phyloP scores from a whole-genome alignment of 305 asterid genomes.

The Plantago lanceolata region DNA sequence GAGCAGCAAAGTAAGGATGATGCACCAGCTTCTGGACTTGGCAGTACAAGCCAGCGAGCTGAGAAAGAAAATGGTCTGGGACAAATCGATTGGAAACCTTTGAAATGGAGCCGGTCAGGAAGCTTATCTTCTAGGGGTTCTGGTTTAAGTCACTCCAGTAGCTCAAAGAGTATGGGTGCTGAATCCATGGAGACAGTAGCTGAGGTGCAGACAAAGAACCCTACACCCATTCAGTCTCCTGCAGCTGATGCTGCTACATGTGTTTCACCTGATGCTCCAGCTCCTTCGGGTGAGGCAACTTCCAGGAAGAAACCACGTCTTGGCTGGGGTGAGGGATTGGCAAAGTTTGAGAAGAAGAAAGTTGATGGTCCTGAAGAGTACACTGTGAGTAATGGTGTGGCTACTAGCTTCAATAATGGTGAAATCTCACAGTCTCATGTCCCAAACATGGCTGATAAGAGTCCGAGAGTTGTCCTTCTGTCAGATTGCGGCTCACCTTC shows the following conservation, averaged over 20 bases:
- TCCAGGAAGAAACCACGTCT: slow-evolving; percentile 96
- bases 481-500: slow-evolving; percentile 66
- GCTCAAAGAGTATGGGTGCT: slow-evolving; percentile 66
- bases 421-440: slow-evolving; percentile 43
- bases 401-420: slow-evolving; percentile 33
- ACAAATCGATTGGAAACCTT: slow-evolving; percentile 70
- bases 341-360: slow-evolving; percentile 91
- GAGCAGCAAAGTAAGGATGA: slow-evolving; percentile 48
- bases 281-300: slow-evolving; percentile 55
- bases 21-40: slow-evolving; percentile 29
- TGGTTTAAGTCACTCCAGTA: slow-evolving; percentile 64
- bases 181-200: slow-evolving; percentile 51
- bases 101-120: slow-evolving; percentile 79
- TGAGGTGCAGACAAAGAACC: slow-evolving; percentile 49
- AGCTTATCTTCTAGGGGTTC: slow-evolving; percentile 80
- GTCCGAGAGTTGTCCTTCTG: slow-evolving; percentile 50
- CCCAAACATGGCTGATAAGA: slow-evolving; percentile 45
- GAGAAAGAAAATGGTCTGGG: slow-evolving; percentile 58
- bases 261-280: slow-evolving; percentile 42
- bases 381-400: slow-evolving; percentile 36
- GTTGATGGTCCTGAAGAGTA: slow-evolving; percentile 72
- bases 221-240: slow-evolving; percentile 49
- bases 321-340: slow-evolving; percentile 99
- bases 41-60: slow-evolving; percentile 37
- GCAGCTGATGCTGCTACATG: slow-evolving; percentile 39